Percentiles rank a stretch among this genome's conserved stretches.
phyloP scores from a whole-genome alignment of 768 basidiomycete species.

The Pulveroboletus sp. region DNA sequence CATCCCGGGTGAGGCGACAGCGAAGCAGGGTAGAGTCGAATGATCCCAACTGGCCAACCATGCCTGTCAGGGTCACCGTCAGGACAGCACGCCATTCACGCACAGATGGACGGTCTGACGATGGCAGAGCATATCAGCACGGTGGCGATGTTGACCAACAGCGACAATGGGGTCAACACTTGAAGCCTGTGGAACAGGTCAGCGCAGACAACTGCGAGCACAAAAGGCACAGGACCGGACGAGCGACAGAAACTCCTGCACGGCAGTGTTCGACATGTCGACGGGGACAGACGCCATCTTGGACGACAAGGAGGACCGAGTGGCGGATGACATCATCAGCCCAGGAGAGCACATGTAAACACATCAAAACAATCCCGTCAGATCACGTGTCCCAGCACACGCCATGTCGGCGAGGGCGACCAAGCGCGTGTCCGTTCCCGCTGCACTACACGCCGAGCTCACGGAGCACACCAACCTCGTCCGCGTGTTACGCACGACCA shows the following conservation, averaged over 20 bases:
- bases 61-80: background rate
- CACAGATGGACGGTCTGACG: constrained; percentile 59
- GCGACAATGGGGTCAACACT: constrained; percentile 79
- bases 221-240: constrained; percentile 38
- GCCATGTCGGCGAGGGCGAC: background rate
- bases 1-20: constrained; percentile 61
- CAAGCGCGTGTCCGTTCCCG: constrained; percentile 41
- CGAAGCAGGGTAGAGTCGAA: constrained; percentile 55
- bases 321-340: constrained; percentile 15
- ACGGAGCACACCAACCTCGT: constrained; percentile 64
- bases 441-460: constrained; percentile 57
- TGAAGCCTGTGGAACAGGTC: constrained; percentile 50
- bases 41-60: constrained; percentile 40
- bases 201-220: background rate
- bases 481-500: constrained; percentile 55
- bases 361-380: constrained; percentile 1
- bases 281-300: constrained; percentile 54
- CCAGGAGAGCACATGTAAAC: background rate
- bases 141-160: constrained; percentile 74
- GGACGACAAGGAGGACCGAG: background rate
- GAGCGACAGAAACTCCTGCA: constrained; percentile 63
- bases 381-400: background rate
- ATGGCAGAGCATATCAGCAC: constrained; percentile 65
- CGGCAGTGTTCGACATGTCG: constrained; percentile 55
- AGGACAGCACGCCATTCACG: constrained; percentile 2